Conservation (phyloP, 495 filamentous ascomycete species). For the Penicillium steckii region DNA sequence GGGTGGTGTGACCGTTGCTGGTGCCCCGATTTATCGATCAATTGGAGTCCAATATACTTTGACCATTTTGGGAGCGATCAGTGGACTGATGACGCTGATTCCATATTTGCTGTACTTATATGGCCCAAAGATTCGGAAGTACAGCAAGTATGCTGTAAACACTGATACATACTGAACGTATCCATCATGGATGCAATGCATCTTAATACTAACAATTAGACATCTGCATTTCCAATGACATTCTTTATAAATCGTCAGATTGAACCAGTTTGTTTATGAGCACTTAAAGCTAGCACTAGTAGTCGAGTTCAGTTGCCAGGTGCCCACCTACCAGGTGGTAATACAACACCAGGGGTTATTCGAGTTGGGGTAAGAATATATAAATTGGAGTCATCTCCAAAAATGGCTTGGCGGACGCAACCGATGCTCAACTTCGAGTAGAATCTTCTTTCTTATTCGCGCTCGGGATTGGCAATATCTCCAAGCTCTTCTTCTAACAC, state of each 20-base stretch:
- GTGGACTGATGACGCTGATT: slow-evolving; percentile 41
- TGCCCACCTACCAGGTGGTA: too few relatives aligned
- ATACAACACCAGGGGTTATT: too few relatives aligned
- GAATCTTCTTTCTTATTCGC: not conserved
- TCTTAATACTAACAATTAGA: too few relatives aligned
- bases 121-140: slow-evolving; percentile 5
- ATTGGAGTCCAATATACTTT: slow-evolving; percentile 49
- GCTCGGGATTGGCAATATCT: not conserved
- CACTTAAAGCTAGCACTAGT: too few relatives aligned
- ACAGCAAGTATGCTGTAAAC: slow-evolving; percentile 6
- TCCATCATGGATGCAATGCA: too few relatives aligned
- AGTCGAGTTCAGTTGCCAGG: not conserved
- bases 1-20: slow-evolving; percentile 39
- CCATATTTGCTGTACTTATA: slow-evolving; percentile 41
- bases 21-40: slow-evolving; percentile 43
- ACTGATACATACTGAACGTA: not conserved
- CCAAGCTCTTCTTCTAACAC: not conserved
- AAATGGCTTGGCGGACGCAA: not conserved
- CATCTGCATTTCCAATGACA: too few relatives aligned
- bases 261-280: too few relatives aligned
- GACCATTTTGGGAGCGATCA: slow-evolving; percentile 44
- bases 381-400: not conserved
- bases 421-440: not conserved
- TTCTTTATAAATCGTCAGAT: too few relatives aligned
- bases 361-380: not conserved